phyloP scores from a whole-genome alignment of 2,329 filamentous ascomycete genomes.

The Colletotrichum phormii region DNA sequence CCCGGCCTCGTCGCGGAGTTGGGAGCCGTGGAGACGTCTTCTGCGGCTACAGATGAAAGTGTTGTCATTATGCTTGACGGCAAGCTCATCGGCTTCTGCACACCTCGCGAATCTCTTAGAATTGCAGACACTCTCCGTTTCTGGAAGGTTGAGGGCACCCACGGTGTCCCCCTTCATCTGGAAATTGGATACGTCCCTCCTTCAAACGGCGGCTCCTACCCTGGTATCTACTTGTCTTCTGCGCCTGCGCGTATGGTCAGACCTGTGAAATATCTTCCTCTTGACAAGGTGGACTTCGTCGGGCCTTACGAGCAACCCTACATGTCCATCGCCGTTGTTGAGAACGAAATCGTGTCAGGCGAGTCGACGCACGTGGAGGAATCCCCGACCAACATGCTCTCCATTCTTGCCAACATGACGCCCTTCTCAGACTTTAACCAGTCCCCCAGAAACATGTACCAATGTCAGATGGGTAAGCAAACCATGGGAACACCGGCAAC shows the following conservation, averaged over 20 bases:
- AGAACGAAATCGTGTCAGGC: conserved; percentile 87
- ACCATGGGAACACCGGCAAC: conserved; percentile 97
- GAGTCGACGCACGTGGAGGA: conserved; percentile 94
- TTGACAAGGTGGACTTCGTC: conserved; percentile 88
- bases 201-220: conserved; percentile 93
- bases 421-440: conserved; percentile 99
- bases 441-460: conserved; percentile 98
- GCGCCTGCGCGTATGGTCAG: conserved; percentile 87
- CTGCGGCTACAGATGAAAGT: conserved; percentile 83
- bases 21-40: conserved; percentile 80
- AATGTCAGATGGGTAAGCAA: conserved; percentile 99
- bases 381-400: conserved; percentile 95
- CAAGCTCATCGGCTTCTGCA: conserved; percentile 89
- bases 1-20: conserved; percentile 81
- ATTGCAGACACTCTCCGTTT: conserved; percentile 90
- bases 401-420: conserved; percentile 98
- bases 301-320: conserved; percentile 97
- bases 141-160: conserved; percentile 93
- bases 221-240: conserved; percentile 94
- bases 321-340: conserved; percentile 96
- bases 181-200: conserved; percentile 93
- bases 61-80: conserved; percentile 93
- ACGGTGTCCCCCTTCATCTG: conserved; percentile 83
- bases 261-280: conserved; percentile 90
- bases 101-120: conserved; percentile 81